These are phyloP conservation scores for Hypoxylon sp. DNA, from an alignment of 2,329 filamentous ascomycete species.

Conservation along the genomic window DNA sequence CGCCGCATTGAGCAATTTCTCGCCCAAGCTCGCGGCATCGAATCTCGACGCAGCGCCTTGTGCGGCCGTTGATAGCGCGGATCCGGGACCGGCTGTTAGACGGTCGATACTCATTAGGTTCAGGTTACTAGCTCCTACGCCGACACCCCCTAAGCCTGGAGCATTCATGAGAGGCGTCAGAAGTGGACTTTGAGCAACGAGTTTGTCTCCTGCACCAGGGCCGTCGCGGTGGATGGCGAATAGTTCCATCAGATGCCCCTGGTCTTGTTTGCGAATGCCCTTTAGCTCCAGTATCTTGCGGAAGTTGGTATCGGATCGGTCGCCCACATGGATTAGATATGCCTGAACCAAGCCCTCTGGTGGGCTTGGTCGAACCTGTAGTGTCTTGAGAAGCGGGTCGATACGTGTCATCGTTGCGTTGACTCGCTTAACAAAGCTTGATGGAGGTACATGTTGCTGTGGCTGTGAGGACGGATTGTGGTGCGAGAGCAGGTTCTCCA, in stretches of 20 bases:
- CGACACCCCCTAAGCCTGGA: constrained; percentile 58
- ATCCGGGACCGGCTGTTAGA: constrained; percentile 23
- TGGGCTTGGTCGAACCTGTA: constrained; percentile 92
- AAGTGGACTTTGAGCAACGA: constrained; percentile 79
- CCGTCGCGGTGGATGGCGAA: constrained; percentile 86
- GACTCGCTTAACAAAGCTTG: constrained; percentile 87
- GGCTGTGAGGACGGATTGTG: constrained; percentile 62
- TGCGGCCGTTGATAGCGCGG: constrained; percentile 56
- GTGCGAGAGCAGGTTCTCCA: constrained; percentile 78
- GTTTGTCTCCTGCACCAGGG: constrained; percentile 75
- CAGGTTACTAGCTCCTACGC: constrained; percentile 57
- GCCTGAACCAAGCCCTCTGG: constrained; percentile 96
- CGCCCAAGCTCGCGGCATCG: constrained; percentile 85
- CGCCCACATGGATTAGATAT: constrained; percentile 96
- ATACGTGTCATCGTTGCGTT: constrained; percentile 87
- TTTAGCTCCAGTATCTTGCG: constrained; percentile 96
- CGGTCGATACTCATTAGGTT: constrained; percentile 33
- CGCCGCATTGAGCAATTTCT: constrained; percentile 89
- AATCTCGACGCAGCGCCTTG: constrained; percentile 67
- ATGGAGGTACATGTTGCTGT: constrained; percentile 60
- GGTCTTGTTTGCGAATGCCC: constrained; percentile 88
- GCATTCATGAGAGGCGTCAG: constrained; percentile 75
- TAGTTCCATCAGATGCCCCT: constrained; percentile 85
- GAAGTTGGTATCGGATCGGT: constrained; percentile 95
- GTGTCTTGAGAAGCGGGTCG: constrained; percentile 93